Base-by-base conservation (phyloP, 1,284 basidiomycete genomes). In the Hymenochaete sp. region DNA sequence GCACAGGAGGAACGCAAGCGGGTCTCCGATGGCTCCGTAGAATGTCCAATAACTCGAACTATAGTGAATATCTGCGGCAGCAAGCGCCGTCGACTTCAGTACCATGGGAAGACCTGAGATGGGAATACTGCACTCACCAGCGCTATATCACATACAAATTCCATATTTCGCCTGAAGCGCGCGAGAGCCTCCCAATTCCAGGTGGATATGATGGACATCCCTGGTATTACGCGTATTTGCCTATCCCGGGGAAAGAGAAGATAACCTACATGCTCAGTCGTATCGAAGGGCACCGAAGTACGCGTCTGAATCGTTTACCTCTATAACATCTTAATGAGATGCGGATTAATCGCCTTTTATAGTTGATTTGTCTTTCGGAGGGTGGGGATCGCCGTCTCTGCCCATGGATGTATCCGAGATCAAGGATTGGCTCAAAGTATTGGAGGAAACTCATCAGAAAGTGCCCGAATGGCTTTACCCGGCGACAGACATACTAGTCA, bases 11-110 rank as follows among this genome's bases (percentile, higher is more conserved):
- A 21, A 47, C 36, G 10, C 51, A 52, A 24, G 51, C 45, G 8
- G 51, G 51, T 14, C 26, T 47, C n/a, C 50, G 48, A 31, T 50
- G 48, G 49, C 43, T 51, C 11, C 45, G n/a, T n/a, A 43, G 21
- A 38, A 36, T 16, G n/a, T 50, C 10, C n/a, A 26, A 14, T 18
- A 31, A 4, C n/a, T 37, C 19, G 11, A n/a, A n/a, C n/a, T n/a
- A n/a, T 19, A 9, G 48, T 41, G 32, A 31, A 29, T 19, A n/a
- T 39, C 6, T 11, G n/a, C 3, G 39, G 39, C 3, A 28, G 36
- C 19, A 39, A 27, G 13, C 14, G n/a, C n/a, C n/a, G n/a, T n/a
- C n/a, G n/a, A n/a, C n/a, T n/a, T n/a, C n/a, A n/a, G n/a, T 49
- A 18, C 21, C 32, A 35, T 38, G 44, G 14, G 27, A 35, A 13